Percentiles rank a stretch among this genome's conserved stretches.
Evolutionary conservation across 345 rosid species (phyloP).

Genomic region (Euphorbia tirucalli): DNA sequence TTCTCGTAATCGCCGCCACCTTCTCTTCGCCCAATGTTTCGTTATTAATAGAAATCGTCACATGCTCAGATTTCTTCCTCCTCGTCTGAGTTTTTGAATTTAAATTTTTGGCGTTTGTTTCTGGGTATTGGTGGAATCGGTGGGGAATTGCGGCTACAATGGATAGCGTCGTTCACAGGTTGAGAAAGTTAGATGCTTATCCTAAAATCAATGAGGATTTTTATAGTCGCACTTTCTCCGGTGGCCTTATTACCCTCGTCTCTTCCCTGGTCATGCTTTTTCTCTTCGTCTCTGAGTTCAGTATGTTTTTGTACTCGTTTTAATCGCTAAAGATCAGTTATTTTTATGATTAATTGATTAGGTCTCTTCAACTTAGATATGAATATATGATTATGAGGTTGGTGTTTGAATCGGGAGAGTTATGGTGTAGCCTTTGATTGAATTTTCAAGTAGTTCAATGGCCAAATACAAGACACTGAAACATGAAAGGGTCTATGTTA

Average conservation of each 20-base stretch:
- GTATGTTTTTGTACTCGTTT: constrained; percentile 26
- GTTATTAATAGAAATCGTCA: not conserved
- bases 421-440: too few species aligned
- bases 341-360: not conserved
- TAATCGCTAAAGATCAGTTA: not conserved
- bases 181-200: constrained; percentile 75
- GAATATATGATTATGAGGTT: too few species aligned
- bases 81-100: not conserved
- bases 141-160: constrained; percentile 11
- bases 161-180: constrained; percentile 47
- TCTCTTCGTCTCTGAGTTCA: constrained; percentile 79
- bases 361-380: too few species aligned
- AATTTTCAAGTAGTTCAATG: too few species aligned
- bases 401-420: too few species aligned
- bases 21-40: not conserved
- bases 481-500: too few species aligned
- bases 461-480: too few species aligned
- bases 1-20: constrained; percentile 10
- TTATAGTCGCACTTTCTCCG: constrained; percentile 79
- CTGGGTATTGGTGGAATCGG: constrained; percentile 3
- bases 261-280: constrained; percentile 57
- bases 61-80: not conserved
- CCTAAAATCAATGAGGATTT: constrained; percentile 91
- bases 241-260: constrained; percentile 76
- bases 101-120: not conserved